Evolutionary conservation across 2,329 filamentous ascomycete genomes (phyloP).

Genomic region (Teratosphaeria gauchensis): DNA sequence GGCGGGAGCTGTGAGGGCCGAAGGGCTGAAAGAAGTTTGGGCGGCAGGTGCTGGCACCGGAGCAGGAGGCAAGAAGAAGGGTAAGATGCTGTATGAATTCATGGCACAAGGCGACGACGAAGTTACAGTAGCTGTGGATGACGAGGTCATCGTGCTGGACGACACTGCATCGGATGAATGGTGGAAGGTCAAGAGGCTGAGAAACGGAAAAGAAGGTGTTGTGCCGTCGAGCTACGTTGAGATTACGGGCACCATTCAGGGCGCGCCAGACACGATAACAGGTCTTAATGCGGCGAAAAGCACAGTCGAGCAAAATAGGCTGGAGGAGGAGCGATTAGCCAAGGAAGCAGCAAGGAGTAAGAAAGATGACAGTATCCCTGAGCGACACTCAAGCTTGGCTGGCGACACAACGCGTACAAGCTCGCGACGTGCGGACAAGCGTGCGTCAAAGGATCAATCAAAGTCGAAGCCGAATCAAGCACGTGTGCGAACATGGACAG

Average conservation of each 20-base stretch:
- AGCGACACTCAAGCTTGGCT: constrained; percentile 70
- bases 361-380: constrained; percentile 55
- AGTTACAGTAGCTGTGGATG: constrained; percentile 79
- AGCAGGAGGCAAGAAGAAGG: constrained; percentile 59
- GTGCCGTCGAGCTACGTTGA: constrained; percentile 96
- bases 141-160: constrained; percentile 85
- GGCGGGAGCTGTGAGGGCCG: constrained; percentile 74
- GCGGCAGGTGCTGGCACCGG: constrained; percentile 61
- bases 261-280: constrained; percentile 38
- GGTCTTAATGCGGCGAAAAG: constrained; percentile 55
- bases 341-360: constrained; percentile 64
- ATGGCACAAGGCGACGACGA: constrained; percentile 95
- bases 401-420: constrained; percentile 15
- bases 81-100: constrained; percentile 86
- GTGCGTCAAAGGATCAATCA: constrained; percentile 31
- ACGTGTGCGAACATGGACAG: constrained; percentile 88
- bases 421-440: background rate
- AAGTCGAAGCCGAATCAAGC: constrained; percentile 74
- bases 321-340: constrained; percentile 75
- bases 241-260: constrained; percentile 58
- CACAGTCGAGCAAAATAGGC: constrained; percentile 62
- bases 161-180: constrained; percentile 91
- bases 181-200: constrained; percentile 89
- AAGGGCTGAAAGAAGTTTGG: constrained; percentile 74
- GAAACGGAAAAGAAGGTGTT: constrained; percentile 89